phyloP scores from a whole-genome alignment of 2,329 filamentous ascomycete species.

The Sclerotinia spermophila region DNA sequence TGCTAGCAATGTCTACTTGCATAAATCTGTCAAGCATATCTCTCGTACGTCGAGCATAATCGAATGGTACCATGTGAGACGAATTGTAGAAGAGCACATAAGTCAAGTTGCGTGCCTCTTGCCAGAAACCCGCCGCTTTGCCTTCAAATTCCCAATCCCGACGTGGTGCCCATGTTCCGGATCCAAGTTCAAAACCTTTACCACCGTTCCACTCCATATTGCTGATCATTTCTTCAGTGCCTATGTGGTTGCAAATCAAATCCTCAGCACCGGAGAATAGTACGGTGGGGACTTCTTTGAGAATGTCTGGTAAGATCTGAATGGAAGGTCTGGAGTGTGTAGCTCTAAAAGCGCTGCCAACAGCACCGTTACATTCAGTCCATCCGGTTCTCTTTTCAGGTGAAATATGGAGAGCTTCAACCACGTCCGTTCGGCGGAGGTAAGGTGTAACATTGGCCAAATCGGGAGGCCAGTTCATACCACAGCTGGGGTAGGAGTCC shows the following conservation, averaged over 20 bases:
- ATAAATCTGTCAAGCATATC: conserved; percentile 99
- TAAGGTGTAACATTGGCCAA: conserved; percentile 75
- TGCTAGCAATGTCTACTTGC: conserved; percentile 82
- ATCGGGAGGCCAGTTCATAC: conserved; percentile 98
- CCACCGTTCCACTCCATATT: conserved; percentile 90
- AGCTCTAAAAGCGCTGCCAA: conserved; percentile 67
- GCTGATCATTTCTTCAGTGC: conserved; percentile 85
- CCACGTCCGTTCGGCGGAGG: conserved; percentile 76
- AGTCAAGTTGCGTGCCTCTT: conserved; percentile 89
- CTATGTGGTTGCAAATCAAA: conserved; percentile 94
- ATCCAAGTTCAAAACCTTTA: conserved; percentile 83
- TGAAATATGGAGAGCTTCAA: conserved; percentile 76
- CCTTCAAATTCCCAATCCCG: conserved; percentile 93
- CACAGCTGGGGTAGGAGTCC: conserved; percentile 78
- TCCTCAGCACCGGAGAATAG: conserved; percentile 94
- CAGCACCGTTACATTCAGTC: conserved; percentile 82
- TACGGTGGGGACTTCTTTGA: conserved; percentile 73
- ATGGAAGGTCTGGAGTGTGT: conserved; percentile 69
- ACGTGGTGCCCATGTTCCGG: conserved; percentile 87
- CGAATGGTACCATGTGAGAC: conserved; percentile 97
- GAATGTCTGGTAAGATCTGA: conserved; percentile 70
- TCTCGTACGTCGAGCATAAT: conserved; percentile 77
- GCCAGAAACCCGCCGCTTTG: conserved; percentile 84
- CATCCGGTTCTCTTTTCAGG: conserved; percentile 80
- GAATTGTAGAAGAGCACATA: conserved; percentile 95